A percentile compares a stretch with the other conserved stretches of the same genome.
phyloP scores from a whole-genome alignment of 768 basidiomycete species.

The Phylloporus rhodoxanthus region DNA sequence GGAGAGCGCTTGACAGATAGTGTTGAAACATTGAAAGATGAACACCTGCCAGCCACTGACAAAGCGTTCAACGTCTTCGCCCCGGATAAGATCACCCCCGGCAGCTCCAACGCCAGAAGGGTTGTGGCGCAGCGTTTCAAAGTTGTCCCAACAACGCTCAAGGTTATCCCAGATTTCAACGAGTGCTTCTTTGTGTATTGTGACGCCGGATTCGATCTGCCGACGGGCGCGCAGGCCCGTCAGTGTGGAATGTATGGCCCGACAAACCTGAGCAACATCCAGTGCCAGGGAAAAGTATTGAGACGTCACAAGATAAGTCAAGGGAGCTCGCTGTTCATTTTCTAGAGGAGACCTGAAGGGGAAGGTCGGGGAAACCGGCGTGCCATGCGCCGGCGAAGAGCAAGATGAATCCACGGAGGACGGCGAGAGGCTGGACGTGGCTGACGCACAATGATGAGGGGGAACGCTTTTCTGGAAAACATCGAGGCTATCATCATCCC shows the following conservation, averaged over 20 bases:
- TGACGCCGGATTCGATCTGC: constrained; percentile 43
- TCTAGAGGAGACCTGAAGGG: constrained; percentile 22
- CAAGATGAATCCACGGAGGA: constrained; percentile 32
- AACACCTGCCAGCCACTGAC: constrained; percentile 88
- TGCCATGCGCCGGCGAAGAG: constrained; percentile 28
- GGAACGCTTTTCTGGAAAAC: constrained; percentile 64
- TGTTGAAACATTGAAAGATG: constrained; percentile 87
- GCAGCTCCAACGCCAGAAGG: constrained; percentile 38
- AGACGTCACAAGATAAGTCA: constrained; percentile 48
- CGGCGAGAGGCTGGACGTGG: constrained; percentile 24
- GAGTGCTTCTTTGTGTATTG: constrained; percentile 58
- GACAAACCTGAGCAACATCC: constrained; percentile 68
- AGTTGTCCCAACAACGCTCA: constrained; percentile 78
- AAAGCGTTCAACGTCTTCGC: constrained; percentile 58
- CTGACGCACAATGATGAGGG: constrained; percentile 30
- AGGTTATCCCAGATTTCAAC: constrained; percentile 81
- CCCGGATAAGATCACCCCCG: constrained; percentile 31
- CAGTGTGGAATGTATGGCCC: constrained; percentile 69
- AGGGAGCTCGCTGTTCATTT: constrained; percentile 31
- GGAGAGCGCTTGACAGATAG: constrained; percentile 72
- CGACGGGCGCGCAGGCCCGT: constrained; percentile 74
- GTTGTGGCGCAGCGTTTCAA: constrained; percentile 56
- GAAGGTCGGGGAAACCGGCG: constrained; percentile 20
- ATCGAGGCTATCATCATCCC: constrained; percentile 70
- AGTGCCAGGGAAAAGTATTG: constrained; percentile 67